Conservation (phyloP, 306 rosid species). For the Fagus crenata region DNA sequence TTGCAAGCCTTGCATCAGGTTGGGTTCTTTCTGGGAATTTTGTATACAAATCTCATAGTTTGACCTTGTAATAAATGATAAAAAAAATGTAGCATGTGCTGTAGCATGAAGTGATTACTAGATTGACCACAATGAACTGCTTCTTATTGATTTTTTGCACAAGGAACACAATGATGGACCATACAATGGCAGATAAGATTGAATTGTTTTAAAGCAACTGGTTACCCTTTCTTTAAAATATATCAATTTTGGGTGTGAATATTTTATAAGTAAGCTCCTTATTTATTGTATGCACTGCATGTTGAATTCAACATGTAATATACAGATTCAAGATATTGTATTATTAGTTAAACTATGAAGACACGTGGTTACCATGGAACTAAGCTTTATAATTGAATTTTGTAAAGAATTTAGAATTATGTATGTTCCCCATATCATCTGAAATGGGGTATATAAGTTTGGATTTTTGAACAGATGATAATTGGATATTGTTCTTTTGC, state of each 20-base stretch:
- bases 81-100: neutral
- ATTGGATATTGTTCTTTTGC: neutral
- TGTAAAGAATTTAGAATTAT: neutral
- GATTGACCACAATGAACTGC: neutral
- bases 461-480: neutral
- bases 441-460: neutral
- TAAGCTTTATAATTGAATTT: neutral
- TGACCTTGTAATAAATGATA: neutral
- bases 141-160: neutral
- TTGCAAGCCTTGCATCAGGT: conserved; percentile 72
- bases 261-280: neutral
- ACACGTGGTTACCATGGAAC: neutral
- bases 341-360: neutral
- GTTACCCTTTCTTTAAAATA: neutral
- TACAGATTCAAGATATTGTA: neutral
- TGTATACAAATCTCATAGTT: neutral
- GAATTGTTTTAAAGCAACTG: neutral
- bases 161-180: neutral
- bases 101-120: neutral
- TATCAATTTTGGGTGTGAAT: neutral
- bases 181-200: neutral
- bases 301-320: neutral
- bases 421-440: neutral
- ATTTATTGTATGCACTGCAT: neutral
- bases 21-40: conserved; percentile 2